Percentiles rank a stretch among this genome's conserved stretches.
Conservation (phyloP, 345 rosid species). For the Aquilaria sinensis region DNA sequence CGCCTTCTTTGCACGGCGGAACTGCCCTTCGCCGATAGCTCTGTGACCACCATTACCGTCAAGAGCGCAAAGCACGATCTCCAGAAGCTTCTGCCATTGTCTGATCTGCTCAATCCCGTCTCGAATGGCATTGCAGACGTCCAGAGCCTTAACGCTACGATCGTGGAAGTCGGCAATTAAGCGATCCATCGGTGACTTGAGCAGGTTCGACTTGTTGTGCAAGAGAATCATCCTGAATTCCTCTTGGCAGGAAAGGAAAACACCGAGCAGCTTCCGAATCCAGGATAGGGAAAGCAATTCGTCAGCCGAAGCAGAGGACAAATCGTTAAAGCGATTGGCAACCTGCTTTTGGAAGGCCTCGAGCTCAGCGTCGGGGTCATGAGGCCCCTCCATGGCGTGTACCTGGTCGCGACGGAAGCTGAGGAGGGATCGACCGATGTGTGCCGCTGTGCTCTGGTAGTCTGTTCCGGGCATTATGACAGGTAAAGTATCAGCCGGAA, state of each 20-base stretch:
- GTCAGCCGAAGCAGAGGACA: conserved; percentile 29
- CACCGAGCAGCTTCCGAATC: conserved; percentile 51
- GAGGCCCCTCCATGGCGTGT: conserved; percentile 34
- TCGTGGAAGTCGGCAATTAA: conserved; percentile 45
- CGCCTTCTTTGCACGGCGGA: conserved; percentile 82
- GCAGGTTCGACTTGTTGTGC: conserved; percentile 28
- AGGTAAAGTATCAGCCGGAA: not conserved
- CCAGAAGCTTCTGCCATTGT: conserved; percentile 54
- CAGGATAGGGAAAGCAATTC: conserved; percentile 55
- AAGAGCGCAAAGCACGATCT: conserved; percentile 52
- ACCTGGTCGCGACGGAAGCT: conserved; percentile 39
- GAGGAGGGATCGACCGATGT: conserved; percentile 30
- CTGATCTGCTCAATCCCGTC: conserved; percentile 70
- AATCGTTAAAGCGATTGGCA: conserved; percentile 43
- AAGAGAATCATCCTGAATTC: conserved; percentile 49
- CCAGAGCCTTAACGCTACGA: conserved; percentile 66
- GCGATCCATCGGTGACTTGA: conserved; percentile 40
- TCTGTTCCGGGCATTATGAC: conserved; percentile 58
- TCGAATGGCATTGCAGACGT: conserved; percentile 73
- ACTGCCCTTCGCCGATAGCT: conserved; percentile 59
- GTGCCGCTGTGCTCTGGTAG: conserved; percentile 32
- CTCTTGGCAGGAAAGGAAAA: conserved; percentile 57
- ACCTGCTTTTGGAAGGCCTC: conserved; percentile 63
- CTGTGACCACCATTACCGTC: conserved; percentile 25
- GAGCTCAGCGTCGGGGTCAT: conserved; percentile 39